Evolutionary conservation across 305 asterid genomes (phyloP).

Genomic region (Coffea humblotiana): DNA sequence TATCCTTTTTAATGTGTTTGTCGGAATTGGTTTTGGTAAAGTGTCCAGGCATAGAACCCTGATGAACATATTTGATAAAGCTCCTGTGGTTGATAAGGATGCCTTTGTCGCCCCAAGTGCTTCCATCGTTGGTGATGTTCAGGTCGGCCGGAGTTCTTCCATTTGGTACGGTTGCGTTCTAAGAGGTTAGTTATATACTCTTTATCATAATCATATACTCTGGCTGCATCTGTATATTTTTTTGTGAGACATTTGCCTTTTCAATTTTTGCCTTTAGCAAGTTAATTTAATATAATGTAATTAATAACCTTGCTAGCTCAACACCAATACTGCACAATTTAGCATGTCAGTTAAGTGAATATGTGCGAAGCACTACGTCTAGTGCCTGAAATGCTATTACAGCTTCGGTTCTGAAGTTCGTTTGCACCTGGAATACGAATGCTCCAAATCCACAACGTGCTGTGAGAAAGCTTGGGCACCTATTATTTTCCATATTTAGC

Average conservation of each 20-base stretch:
- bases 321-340: too few relatives aligned
- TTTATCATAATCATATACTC: too few relatives aligned
- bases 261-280: not conserved
- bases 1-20: not conserved
- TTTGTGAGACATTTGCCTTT: not conserved
- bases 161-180: slow-evolving; percentile 98
- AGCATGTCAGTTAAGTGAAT: not conserved
- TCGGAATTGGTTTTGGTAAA: slow-evolving; percentile 29
- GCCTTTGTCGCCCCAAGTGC: slow-evolving; percentile 97
- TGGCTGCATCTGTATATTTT: not conserved
- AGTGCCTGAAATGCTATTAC: not conserved
- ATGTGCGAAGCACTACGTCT: not conserved
- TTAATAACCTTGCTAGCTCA: not conserved
- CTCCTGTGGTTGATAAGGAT: slow-evolving; percentile 67
- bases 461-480: not conserved
- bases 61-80: slow-evolving; percentile 85
- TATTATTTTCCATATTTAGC: not conserved
- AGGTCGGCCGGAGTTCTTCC: slow-evolving; percentile 74
- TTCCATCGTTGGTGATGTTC: slow-evolving; percentile 78
- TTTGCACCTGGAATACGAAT: not conserved
- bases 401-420: not conserved
- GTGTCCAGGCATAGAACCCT: slow-evolving; percentile 91
- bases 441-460: not conserved
- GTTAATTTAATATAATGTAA: not conserved
- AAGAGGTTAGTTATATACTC: slow-evolving; percentile 53